phyloP scores from a whole-genome alignment of 352 stramenopile species.

The Thalassiosira mediterranea region DNA sequence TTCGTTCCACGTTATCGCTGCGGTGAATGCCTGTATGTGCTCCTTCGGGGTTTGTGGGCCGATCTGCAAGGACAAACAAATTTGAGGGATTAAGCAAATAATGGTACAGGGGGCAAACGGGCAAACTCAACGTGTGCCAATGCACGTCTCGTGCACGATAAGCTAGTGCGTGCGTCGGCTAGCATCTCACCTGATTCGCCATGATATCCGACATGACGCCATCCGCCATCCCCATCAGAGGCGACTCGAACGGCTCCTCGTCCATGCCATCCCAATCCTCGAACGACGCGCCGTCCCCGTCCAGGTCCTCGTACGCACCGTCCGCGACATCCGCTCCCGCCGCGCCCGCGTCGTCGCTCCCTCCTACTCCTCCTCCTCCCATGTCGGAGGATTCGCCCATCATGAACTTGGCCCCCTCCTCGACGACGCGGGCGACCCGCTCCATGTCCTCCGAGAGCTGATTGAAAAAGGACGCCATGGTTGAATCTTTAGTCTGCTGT shows the following conservation, averaged over 20 bases:
- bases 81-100: background rate
- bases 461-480: constrained; percentile 49
- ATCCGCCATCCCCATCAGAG: constrained; percentile 77
- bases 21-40: constrained; percentile 75
- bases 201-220: constrained; percentile 77
- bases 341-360: constrained; percentile 3
- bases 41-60: constrained; percentile 62
- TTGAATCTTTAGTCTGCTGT: background rate
- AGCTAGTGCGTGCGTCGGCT: background rate
- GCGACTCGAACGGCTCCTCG: constrained; percentile 58
- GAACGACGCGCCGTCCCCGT: constrained; percentile 33
- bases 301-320: constrained; percentile 8
- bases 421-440: constrained; percentile 33
- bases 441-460: constrained; percentile 49
- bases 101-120: background rate
- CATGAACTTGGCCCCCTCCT: constrained; percentile 45
- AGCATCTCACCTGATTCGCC: constrained; percentile 55
- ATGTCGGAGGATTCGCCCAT: constrained; percentile 21
- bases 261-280: constrained; percentile 34
- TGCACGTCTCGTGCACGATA: background rate
- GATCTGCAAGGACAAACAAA: constrained; percentile 23
- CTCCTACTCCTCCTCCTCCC: constrained; percentile 12
- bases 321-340: background rate
- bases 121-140: background rate
- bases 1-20: constrained; percentile 80